Percentiles rank a stretch among this genome's conserved stretches.
Evolutionary conservation across 352 stramenopile species (phyloP).

Genomic region (Phytopythium chamaehyphon): DNA sequence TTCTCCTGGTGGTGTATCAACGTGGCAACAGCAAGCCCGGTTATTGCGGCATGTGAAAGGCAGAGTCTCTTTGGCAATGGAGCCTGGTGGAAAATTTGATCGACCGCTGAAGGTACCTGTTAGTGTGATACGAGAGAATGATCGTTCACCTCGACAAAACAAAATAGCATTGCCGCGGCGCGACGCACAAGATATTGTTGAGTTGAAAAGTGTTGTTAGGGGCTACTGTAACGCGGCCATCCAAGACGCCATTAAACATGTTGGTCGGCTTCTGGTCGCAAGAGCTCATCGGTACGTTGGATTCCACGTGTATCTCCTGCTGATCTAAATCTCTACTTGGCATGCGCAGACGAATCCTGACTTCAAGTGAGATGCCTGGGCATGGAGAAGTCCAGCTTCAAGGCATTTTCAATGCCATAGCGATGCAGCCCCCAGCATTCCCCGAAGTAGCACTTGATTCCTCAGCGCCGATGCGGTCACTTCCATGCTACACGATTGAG

Average conservation of each 20-base stretch:
- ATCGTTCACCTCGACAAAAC: not conserved
- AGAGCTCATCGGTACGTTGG: not conserved
- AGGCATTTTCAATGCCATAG: conserved; percentile 1
- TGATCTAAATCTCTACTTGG: no score
- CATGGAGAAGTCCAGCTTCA: not conserved
- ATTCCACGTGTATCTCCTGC: no score
- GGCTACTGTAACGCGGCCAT: not conserved
- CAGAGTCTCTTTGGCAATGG: not conserved
- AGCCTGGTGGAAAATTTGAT: not conserved
- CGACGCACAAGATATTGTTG: not conserved
- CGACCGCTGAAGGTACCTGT: not conserved
- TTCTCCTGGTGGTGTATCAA: not conserved
- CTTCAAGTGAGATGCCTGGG: not conserved
- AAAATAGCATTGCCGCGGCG: no score
- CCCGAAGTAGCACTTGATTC: not conserved
- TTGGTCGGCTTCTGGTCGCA: not conserved
- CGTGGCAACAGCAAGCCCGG: not conserved
- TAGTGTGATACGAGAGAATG: not conserved
- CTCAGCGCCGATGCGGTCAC: not conserved
- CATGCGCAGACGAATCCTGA: conserved; percentile 1
- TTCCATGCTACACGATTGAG: not conserved
- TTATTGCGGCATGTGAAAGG: not conserved
- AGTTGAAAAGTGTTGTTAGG: not conserved
- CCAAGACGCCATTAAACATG: not conserved
- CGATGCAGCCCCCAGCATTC: not conserved